Conservation (phyloP, 2,329 filamentous ascomycete species). For the Epichloe typhina region DNA sequence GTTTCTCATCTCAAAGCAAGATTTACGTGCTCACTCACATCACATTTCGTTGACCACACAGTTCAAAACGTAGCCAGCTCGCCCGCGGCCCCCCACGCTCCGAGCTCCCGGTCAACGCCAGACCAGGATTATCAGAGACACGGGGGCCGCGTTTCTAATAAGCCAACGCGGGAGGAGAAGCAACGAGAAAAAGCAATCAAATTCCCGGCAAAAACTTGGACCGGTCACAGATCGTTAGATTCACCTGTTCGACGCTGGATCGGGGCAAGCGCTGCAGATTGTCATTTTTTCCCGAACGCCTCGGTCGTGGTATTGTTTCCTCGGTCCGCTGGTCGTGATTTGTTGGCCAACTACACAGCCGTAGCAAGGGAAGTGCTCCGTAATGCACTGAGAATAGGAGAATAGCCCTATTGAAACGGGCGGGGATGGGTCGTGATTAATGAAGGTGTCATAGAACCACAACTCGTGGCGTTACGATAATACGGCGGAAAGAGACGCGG, state of each 20-base stretch:
- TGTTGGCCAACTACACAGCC: background rate
- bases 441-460: background rate
- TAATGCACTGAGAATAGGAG: too few species aligned
- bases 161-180: background rate
- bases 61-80: background rate
- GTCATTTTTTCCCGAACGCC: background rate
- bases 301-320: background rate
- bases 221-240: background rate
- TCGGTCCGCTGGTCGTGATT: background rate
- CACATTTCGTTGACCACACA: background rate
- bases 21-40: background rate
- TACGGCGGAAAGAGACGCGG: background rate
- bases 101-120: background rate
- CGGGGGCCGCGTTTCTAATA: background rate
- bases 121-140: conserved; percentile 1
- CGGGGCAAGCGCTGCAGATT: background rate
- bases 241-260: background rate
- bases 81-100: background rate
- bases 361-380: too few species aligned
- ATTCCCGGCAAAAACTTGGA: background rate
- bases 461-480: background rate
- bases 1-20: background rate
- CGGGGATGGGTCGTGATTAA: too few species aligned
- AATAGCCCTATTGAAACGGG: too few species aligned
- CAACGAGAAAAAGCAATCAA: background rate